A percentile compares a stretch with the other conserved stretches of the same genome.
These are phyloP conservation scores for Lachancea cidri DNA, from an alignment of 805 yeast species.

Conservation along the genomic window DNA sequence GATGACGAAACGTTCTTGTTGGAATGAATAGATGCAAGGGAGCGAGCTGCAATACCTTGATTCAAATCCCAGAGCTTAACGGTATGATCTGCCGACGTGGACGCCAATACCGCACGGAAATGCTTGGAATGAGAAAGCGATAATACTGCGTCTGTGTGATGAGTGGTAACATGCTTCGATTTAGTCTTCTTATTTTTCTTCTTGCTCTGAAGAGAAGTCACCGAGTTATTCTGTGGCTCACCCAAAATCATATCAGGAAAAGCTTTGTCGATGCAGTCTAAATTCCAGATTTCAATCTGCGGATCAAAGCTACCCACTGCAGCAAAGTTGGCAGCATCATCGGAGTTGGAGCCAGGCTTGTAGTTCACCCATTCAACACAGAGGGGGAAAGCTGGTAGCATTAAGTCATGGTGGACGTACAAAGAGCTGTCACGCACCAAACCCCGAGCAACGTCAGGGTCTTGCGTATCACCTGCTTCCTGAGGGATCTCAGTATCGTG, in stretches of 20 bases:
- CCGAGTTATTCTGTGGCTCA: constrained; percentile 49
- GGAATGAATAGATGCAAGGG: constrained; percentile 61
- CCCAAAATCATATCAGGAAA: constrained; percentile 94
- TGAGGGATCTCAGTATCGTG: constrained; percentile 62
- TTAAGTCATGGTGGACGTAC: constrained; percentile 92
- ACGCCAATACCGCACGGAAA: constrained; percentile 81
- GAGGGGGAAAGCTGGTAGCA: constrained; percentile 95
- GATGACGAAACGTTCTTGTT: constrained; percentile 79
- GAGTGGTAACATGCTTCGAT: constrained; percentile 54
- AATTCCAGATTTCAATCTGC: constrained; percentile 93
- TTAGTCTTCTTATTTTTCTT: constrained; percentile 47
- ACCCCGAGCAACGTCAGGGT: constrained; percentile 73
- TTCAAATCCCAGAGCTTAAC: constrained; percentile 93
- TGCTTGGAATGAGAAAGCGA: constrained; percentile 76
- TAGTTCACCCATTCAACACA: constrained; percentile 94
- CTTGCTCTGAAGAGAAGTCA: constrained; percentile 34
- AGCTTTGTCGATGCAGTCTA: constrained; percentile 87
- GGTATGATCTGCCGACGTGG: constrained; percentile 93
- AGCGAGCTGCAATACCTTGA: constrained; percentile 68
- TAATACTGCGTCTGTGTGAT: constrained; percentile 91
- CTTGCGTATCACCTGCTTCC: constrained; percentile 56
- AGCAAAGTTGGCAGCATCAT: constrained; percentile 78
- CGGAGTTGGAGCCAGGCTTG: constrained; percentile 48
- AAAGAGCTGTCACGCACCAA: constrained; percentile 65
- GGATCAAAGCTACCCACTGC: constrained; percentile 98